phyloP scores from a whole-genome alignment of 495 filamentous ascomycete genomes.

The Penicillium coffeae region DNA sequence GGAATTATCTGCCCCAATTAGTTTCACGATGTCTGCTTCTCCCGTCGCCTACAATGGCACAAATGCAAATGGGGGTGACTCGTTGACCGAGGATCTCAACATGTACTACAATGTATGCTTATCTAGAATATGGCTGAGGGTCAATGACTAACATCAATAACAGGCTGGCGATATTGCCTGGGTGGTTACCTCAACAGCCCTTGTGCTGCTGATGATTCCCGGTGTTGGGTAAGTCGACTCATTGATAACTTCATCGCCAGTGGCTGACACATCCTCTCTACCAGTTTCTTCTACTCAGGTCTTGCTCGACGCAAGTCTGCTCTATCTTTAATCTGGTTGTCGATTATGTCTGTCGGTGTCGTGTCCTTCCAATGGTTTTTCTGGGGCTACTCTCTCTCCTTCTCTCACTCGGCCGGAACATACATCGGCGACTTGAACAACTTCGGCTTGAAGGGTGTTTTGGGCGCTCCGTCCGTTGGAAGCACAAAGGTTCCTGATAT shows the following conservation, averaged over 20 bases:
- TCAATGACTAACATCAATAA: slow-evolving; percentile 12
- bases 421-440: slow-evolving; percentile 86
- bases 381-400: slow-evolving; percentile 94
- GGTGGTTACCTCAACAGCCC: slow-evolving; percentile 81
- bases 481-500: slow-evolving; percentile 81
- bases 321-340: slow-evolving; percentile 90
- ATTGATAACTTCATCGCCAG: neutral
- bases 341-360: slow-evolving; percentile 91
- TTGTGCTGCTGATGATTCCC: slow-evolving; percentile 97
- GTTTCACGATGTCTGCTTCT: slow-evolving; percentile 32
- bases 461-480: slow-evolving; percentile 78
- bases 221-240: slow-evolving; percentile 67
- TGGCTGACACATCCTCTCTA: slow-evolving; percentile 2
- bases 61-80: slow-evolving; percentile 66
- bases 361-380: slow-evolving; percentile 98
- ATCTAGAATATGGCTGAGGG: neutral
- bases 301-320: slow-evolving; percentile 96
- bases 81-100: slow-evolving; percentile 70
- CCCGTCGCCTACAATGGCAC: slow-evolving; percentile 63
- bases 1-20: neutral
- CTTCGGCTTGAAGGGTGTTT: slow-evolving; percentile 77
- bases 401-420: slow-evolving; percentile 76
- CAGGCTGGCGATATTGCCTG: slow-evolving; percentile 88
- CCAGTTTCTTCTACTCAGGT: slow-evolving; percentile 94
- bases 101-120: slow-evolving; percentile 70